phyloP scores from a whole-genome alignment of 805 yeast species.

The Diddensiella transvaalensis region DNA sequence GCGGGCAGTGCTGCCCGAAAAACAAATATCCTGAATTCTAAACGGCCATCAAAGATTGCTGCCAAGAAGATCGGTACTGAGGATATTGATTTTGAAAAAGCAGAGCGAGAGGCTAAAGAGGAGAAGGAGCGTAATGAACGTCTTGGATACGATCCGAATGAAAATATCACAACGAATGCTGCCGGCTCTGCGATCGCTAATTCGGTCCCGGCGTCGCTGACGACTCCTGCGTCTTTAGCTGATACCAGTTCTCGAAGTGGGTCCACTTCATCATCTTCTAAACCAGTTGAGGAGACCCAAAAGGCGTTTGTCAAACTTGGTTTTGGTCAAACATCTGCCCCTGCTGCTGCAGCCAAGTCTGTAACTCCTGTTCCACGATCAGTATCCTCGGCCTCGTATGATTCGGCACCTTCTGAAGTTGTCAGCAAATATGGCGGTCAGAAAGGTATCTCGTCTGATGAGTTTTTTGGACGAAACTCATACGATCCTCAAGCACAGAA shows the following conservation, averaged over 20 bases:
- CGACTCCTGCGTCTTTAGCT: slow-evolving; percentile 7
- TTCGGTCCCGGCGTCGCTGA: slow-evolving; percentile 1
- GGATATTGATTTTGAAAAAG: slow-evolving; percentile 59
- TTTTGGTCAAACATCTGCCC: slow-evolving; percentile 71
- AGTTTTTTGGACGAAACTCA: slow-evolving; percentile 82
- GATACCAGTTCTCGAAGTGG: background rate
- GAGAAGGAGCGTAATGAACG: slow-evolving; percentile 64
- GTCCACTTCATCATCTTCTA: background rate
- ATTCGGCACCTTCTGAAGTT: slow-evolving; percentile 26
- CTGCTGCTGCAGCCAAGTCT: slow-evolving; percentile 33
- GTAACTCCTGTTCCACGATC: slow-evolving; percentile 13
- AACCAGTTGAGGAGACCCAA: slow-evolving; percentile 17
- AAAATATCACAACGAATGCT: slow-evolving; percentile 3
- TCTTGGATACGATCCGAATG: slow-evolving; percentile 43
- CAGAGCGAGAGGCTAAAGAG: slow-evolving; percentile 73
- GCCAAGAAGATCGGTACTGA: slow-evolving; percentile 38
- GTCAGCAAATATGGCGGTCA: slow-evolving; percentile 72
- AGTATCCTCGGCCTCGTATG: slow-evolving; percentile 16
- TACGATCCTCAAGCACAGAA: slow-evolving; percentile 72
- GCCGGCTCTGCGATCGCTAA: background rate
- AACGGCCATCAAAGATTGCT: slow-evolving; percentile 31
- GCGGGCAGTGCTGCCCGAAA: slow-evolving; percentile 19
- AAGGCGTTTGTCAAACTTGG: slow-evolving; percentile 48
- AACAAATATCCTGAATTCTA: slow-evolving; percentile 30
- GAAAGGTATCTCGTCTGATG: slow-evolving; percentile 95